Base-by-base conservation (phyloP, 805 yeast species). In the Yamadazyma scolyti region DNA sequence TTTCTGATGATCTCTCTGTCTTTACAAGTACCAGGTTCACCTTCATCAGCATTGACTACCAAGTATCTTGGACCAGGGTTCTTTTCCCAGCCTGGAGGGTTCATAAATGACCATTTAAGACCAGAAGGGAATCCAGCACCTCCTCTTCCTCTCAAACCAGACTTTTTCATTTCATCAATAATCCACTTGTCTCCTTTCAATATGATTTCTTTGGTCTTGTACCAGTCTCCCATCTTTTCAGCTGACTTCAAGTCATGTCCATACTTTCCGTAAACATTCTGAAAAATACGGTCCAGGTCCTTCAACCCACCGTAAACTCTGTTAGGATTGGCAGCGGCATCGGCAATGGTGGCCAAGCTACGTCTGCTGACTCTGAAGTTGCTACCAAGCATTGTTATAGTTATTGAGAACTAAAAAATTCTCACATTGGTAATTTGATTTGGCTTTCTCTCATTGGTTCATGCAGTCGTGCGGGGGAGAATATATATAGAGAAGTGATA, bases 101-200 rank as follows among this genome's bases (percentile, higher is more conserved):
- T 86, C 95, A 85, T 85, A 56, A 85, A 85, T 15, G 93, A 82
- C 94, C 94, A 85, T 61, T 85, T 85, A 52, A 85, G 73, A 19
- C 95, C 95, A 15, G 88, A 77, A 33, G 95, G 95, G 71, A 85
- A 85, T 11, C 95, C 95, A 27, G 95, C 95, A 52, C 95, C 95
- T 37, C 95, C 95, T 61, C 95, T 77, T 37, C 95, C 95, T 56
- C 95, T 76, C 43, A 85, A 70, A 14, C 95, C 95, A 14, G 89
- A 80, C 48, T 77, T 73, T 56, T 85, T 85, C 69, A 82, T 79
- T 64, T 85, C 90, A 52, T 82, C 87, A 50, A 86, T 85, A 59
- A 85, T 85, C 95, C 95, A 85, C 39, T 76, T 74, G 58, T 86
- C 90, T 26, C 95, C 95, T 58, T 85, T 85, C 39, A 78, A 61